A percentile compares a stretch with the other conserved stretches of the same genome.
Evolutionary conservation across 208 protist genomes (phyloP).

Genomic region (Herpetomonas samuelpessoai): DNA sequence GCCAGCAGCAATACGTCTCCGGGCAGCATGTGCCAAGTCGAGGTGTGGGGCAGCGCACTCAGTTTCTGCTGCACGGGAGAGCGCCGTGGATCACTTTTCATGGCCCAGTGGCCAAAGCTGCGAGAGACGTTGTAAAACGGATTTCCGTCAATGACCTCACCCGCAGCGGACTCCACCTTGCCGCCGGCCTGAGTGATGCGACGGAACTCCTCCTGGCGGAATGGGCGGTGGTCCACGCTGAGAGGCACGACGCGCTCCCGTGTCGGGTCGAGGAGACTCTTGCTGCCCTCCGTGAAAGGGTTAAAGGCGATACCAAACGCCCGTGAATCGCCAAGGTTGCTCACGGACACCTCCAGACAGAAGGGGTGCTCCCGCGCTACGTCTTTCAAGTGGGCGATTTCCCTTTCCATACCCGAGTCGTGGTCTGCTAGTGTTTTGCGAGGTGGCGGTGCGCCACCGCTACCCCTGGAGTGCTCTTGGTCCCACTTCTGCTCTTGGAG

Average conservation of each 20-base stretch:
- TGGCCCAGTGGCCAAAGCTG: conserved; percentile 79
- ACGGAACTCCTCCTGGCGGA: conserved; percentile 49
- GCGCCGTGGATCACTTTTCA: conserved; percentile 56
- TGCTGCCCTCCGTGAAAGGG: conserved; percentile 23
- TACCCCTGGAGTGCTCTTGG: background rate
- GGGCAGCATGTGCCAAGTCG: conserved; percentile 67
- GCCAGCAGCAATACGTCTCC: conserved; percentile 74
- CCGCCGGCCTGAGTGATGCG: conserved; percentile 69
- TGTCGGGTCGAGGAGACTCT: conserved; percentile 43
- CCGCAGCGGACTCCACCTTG: conserved; percentile 32
- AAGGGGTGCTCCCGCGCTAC: conserved; percentile 22
- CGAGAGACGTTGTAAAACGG: conserved; percentile 73
- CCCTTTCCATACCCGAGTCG: conserved; percentile 6
- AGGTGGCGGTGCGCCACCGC: conserved; percentile 19
- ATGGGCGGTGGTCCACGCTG: conserved; percentile 65
- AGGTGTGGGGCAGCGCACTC: conserved; percentile 56
- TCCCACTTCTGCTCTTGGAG: background rate
- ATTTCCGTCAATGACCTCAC: conserved; percentile 66
- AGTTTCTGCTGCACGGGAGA: conserved; percentile 78
- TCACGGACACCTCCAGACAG: conserved; percentile 66
- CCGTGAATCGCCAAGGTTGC: conserved; percentile 57
- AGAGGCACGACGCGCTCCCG: conserved; percentile 64
- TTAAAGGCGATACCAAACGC: conserved; percentile 79
- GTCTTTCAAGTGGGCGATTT: conserved; percentile 8
- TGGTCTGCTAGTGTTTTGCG: conserved; percentile 2